Evolutionary conservation across 2,329 filamentous ascomycete species (phyloP), one percentile per base, ranked within the genome.

Genomic region (Periconia digitata): DNA sequence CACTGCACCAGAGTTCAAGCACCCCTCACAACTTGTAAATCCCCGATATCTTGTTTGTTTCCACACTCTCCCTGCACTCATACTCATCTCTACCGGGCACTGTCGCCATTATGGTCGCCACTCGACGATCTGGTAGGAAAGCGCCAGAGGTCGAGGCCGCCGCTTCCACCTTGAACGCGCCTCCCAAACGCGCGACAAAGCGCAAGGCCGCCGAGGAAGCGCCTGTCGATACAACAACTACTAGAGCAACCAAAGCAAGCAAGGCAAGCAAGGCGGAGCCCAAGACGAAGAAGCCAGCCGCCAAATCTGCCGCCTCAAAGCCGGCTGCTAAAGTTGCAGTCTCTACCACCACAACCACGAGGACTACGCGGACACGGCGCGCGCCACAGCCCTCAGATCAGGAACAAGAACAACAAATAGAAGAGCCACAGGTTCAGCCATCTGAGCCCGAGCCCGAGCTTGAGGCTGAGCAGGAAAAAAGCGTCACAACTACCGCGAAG

Each of bases 121-220:
- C 64, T n/a, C n/a, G n/a, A 50, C 64, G 64, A 54, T 62, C 63
- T 46, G 60, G 42, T 34, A 60, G 61, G 40, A 53, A 56, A 21
- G 54, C 62, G 50, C 49, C 62, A 24, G 59, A 60, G 54, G 56
- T 44, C 27, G 46, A 54, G 27, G 52, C 63, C 20, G 46, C 55
- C 29, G 43, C 62, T 20, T 59, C 50, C 51, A 65, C 59, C n/a
- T 58, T 68, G 41, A 62, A 58, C 35, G 64, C 64, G 23, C 63
- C 65, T 42, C 65, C 65, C 42, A 69, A 69, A 50, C 63, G 65
- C 53, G 58, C 56, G 35, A 22, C 38, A 44, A 63, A 56, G 55
- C 63, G 58, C 55, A 63, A 63, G 56, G 54, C 56, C 17, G 49
- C 50, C 43, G 63, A 60, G 37, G 60, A 62, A 17, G 51, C 58